A percentile compares a stretch with the other conserved stretches of the same genome.
Conservation (phyloP, 345 rosid species). For the Salix koriyanagi region DNA sequence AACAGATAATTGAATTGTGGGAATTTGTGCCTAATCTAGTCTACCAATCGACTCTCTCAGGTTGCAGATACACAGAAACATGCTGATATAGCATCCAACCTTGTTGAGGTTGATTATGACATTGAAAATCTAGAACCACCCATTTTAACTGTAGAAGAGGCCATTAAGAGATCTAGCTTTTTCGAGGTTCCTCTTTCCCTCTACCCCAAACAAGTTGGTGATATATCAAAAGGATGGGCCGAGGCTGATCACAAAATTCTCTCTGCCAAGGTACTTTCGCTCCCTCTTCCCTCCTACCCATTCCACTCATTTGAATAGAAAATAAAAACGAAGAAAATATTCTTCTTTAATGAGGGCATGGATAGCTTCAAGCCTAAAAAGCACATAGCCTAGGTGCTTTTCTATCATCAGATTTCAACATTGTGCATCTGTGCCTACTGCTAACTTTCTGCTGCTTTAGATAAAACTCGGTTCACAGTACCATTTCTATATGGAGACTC, state of each 20-base stretch:
- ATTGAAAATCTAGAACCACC: slow-evolving; percentile 51
- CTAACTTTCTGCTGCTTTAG: slow-evolving; percentile 21
- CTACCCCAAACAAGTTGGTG: slow-evolving; percentile 58
- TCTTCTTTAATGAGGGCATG: too few species aligned
- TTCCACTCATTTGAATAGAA: too few species aligned
- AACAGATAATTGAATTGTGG: not conserved
- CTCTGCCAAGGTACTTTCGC: slow-evolving; percentile 51
- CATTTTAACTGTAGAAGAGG: slow-evolving; percentile 72
- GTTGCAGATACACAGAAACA: slow-evolving; percentile 85
- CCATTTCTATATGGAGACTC: slow-evolving; percentile 85
- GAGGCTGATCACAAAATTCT: slow-evolving; percentile 69
- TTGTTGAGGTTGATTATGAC: slow-evolving; percentile 64
- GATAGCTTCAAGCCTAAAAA: not conserved
- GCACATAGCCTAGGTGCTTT: not conserved
- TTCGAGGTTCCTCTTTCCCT: slow-evolving; percentile 56
- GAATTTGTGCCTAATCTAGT: slow-evolving; percentile 2
- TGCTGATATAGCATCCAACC: slow-evolving; percentile 63
- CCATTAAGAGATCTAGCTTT: slow-evolving; percentile 60
- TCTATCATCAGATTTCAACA: not conserved
- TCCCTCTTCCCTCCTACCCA: not conserved
- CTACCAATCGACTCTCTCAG: slow-evolving; percentile 29
- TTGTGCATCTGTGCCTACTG: too few species aligned
- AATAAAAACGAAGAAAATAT: too few species aligned
- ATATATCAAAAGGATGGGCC: slow-evolving; percentile 65
- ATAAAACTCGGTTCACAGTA: slow-evolving; percentile 77